Evolutionary conservation across 495 filamentous ascomycete genomes (phyloP).

Genomic region (Penicillium salamii): DNA sequence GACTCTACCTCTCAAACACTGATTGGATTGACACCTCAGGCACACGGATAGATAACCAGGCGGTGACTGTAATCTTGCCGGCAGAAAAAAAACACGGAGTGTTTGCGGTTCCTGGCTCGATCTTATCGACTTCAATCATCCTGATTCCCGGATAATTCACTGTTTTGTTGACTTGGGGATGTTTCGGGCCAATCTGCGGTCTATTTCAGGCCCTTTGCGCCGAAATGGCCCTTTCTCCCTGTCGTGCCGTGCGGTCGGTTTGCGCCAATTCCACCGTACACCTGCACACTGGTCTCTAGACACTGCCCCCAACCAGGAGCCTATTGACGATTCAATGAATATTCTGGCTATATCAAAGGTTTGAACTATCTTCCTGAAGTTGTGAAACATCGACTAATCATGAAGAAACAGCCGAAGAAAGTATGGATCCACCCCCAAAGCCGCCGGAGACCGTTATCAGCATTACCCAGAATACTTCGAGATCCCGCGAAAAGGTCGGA

Average conservation of each 20-base stretch:
- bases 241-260: conserved; percentile 19
- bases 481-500: too few species aligned
- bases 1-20: not conserved
- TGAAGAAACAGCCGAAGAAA: too few species aligned
- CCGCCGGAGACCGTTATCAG: too few species aligned
- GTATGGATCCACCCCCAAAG: too few species aligned
- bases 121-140: not conserved
- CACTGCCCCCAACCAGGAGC: not conserved
- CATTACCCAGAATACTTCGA: too few species aligned
- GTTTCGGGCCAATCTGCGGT: conserved; percentile 41
- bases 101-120: not conserved
- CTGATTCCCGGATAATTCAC: too few species aligned
- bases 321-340: not conserved
- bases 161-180: conserved; percentile 25
- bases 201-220: conserved; percentile 38
- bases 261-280: conserved; percentile 30
- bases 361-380: too few species aligned
- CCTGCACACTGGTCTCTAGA: conserved; percentile 6
- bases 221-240: conserved; percentile 38
- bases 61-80: conserved; percentile 10
- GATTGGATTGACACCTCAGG: not conserved
- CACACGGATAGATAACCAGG: not conserved
- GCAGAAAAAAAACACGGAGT: conserved; percentile 26
- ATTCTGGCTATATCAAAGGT: too few species aligned
- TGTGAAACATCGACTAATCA: too few species aligned